These are phyloP conservation scores for Zizania palustris DNA, from an alignment of 202 grass and related monocot genomes.

Conservation along the genomic window DNA sequence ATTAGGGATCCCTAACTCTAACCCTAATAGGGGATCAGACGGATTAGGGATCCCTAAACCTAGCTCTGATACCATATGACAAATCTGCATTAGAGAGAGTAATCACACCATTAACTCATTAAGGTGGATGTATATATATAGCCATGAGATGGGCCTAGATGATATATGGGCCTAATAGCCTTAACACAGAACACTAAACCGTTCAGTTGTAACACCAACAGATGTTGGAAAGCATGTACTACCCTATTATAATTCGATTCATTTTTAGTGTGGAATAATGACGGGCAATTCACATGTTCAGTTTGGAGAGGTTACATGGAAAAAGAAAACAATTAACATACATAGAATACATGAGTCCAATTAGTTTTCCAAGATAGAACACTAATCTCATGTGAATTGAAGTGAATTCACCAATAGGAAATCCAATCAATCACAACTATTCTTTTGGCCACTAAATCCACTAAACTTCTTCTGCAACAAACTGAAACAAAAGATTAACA, in stretches of 20 bases:
- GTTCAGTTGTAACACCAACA: conserved; percentile 58
- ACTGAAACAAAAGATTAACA: neutral
- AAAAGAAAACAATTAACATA: conserved; percentile 31
- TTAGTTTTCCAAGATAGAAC: conserved; percentile 24
- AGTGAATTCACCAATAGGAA: conserved; percentile 5
- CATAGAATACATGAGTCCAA: conserved; percentile 20
- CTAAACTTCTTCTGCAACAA: neutral
- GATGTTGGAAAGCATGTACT: conserved; percentile 50
- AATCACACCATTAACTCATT: no score
- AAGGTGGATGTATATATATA: no score
- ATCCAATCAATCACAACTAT: neutral
- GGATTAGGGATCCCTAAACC: no score
- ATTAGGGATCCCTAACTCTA: no score
- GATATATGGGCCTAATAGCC: no score
- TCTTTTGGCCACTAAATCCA: conserved; percentile 25
- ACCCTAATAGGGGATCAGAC: no score
- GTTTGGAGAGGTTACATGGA: conserved; percentile 43
- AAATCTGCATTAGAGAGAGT: no score
- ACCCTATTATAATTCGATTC: conserved; percentile 44
- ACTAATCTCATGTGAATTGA: conserved; percentile 25
- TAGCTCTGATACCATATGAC: no score
- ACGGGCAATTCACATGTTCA: neutral
- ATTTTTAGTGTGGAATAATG: conserved; percentile 49
- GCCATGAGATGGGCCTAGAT: no score
- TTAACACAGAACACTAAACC: conserved; percentile 43